Conservation (phyloP, 352 stramenopile genomes). For the Pythium periplocum region DNA sequence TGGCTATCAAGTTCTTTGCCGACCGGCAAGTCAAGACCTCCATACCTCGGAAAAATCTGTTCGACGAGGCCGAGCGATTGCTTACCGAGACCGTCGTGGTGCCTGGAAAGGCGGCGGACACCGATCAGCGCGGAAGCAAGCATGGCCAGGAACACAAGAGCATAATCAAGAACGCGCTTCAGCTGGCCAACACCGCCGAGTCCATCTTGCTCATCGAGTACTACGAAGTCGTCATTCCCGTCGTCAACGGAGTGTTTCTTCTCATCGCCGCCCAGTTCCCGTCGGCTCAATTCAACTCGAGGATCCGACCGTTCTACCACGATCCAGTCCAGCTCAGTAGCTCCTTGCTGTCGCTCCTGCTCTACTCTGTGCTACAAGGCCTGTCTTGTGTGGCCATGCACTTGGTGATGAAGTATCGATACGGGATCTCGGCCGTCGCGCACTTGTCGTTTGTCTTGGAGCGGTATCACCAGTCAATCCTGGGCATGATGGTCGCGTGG, state of each 20-base stretch:
- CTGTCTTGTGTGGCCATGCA: slow-evolving; percentile 11
- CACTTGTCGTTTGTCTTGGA: slow-evolving; percentile 20
- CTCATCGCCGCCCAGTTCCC: slow-evolving; percentile 4
- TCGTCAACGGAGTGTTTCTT: slow-evolving; percentile 5
- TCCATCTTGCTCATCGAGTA: slow-evolving; percentile 5
- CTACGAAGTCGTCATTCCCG: slow-evolving; percentile 3
- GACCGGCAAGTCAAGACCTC: background rate
- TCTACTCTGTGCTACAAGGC: slow-evolving; percentile 15
- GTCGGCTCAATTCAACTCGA: slow-evolving; percentile 2
- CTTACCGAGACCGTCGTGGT: no score
- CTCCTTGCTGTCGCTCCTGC: slow-evolving; percentile 9
- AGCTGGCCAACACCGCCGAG: background rate
- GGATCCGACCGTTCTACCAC: background rate
- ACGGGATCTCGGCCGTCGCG: slow-evolving; percentile 9
- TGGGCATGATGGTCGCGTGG: slow-evolving; percentile 14
- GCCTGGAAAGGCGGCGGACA: background rate
- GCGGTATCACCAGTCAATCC: slow-evolving; percentile 14
- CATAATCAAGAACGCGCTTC: slow-evolving; percentile 2
- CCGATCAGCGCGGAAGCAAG: background rate
- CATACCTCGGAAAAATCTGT: background rate
- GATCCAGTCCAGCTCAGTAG: background rate
- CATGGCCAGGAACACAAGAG: background rate
- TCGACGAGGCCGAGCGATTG: background rate
- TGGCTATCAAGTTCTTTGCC: slow-evolving; percentile 1
- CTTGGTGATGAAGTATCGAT: slow-evolving; percentile 8